Percentiles rank a stretch among this genome's conserved stretches.
Conservation (phyloP, 148 eudicot genomes). For the Rhododendron ferrugineum region DNA sequence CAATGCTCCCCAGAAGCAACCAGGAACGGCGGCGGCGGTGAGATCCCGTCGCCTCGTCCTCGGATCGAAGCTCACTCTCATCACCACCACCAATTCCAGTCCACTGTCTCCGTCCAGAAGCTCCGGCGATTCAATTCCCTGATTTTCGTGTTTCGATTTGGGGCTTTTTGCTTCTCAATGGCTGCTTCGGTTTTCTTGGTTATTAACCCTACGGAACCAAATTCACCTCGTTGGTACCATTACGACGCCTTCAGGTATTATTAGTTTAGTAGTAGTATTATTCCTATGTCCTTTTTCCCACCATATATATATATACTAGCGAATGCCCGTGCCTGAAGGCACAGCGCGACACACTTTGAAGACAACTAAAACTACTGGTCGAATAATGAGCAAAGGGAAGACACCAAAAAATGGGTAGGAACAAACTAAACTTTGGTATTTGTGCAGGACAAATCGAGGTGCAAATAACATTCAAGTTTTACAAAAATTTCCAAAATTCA, state of each 20-base stretch:
- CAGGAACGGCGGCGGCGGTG: conserved; percentile 34
- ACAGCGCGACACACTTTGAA: no score
- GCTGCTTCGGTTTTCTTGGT: conserved; percentile 67
- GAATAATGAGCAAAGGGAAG: no score
- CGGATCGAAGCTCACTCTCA: conserved; percentile 23
- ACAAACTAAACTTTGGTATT: no score
- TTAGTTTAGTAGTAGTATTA: no score
- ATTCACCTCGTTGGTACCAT: conserved; percentile 50
- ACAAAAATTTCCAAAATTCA: no score
- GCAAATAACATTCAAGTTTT: no score
- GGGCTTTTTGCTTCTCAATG: conserved; percentile 54
- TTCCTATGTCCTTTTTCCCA: no score
- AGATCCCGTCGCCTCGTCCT: conserved; percentile 34
- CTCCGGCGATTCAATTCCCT: conserved; percentile 61
- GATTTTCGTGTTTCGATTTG: conserved; percentile 50
- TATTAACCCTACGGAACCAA: conserved; percentile 32
- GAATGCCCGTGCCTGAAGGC: no score
- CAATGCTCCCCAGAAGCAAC: conserved; percentile 35
- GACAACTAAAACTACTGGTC: no score
- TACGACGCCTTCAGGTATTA: conserved; percentile 57
- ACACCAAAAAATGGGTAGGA: no score
- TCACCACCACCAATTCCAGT: conserved; percentile 54
- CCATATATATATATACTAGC: no score
- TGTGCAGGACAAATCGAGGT: no score
- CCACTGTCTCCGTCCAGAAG: conserved; percentile 58